Evolutionary conservation across 2,329 filamentous ascomycete genomes (phyloP), one percentile per base, ranked within the genome.

Genomic region (Monilinia laxa): DNA sequence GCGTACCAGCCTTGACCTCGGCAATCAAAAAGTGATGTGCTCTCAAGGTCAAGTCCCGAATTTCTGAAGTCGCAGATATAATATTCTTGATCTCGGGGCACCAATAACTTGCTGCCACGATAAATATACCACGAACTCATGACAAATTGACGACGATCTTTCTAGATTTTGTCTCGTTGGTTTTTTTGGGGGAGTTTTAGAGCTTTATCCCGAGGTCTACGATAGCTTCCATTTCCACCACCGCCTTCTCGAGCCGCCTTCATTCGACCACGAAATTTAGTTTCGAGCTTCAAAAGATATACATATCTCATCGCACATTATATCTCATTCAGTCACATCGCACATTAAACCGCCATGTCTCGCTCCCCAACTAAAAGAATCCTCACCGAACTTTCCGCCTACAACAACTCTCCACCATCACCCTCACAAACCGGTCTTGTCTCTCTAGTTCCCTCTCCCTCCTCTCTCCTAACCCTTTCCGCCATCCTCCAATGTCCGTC

Each of bases 371-470:
- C 83, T 42, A 84, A 83, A 74, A 82, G 86, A 31, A 80, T 89
- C 68, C 76, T 87, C 69, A 84, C 83, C 73, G 86, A 89, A 76
- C 79, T 88, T 63, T 81, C 82, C 42, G 79, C 71, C 64, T 74
- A 67, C 68, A 65, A 59, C 57, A 45, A 45, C 55, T 67, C 68
- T 18, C 69, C 86, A 81, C 83, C 67, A 10, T 66, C 70, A 12
- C 68, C 85, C 81, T 83, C 85, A 81, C 83, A 70, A 12, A 66
- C 68, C n/a, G 85, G 85, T 55, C 84, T 88, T 71, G 84, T 87
- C 78, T 80, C 85, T 16, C 82, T 88, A 5, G 84, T 84, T 0
- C 84, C 85, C 28, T 63, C 58, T 5, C 58, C 85, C 23, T 82
- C 88, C 6, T 85, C 84, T 0, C 84, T 85, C 28, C 79, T 81